Evolutionary conservation across 2,329 filamentous ascomycete genomes (phyloP).

Genomic region (Colletotrichum sojae): DNA sequence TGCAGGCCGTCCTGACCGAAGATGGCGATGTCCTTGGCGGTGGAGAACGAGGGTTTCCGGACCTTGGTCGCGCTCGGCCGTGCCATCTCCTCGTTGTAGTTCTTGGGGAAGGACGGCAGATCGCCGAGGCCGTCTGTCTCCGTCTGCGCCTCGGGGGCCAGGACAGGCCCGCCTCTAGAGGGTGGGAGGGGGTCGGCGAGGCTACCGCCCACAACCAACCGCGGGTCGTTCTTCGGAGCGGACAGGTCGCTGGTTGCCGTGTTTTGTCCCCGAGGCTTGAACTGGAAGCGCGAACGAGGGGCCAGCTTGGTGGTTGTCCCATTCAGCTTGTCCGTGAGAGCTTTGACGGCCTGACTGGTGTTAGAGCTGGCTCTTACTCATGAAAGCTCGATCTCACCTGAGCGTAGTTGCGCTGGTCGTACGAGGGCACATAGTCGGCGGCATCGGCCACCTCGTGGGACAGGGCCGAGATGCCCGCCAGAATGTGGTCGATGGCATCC

Average conservation of each 20-base stretch:
- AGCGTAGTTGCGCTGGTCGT: constrained; percentile 89
- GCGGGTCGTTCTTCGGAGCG: constrained; percentile 59
- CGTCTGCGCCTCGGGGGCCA: constrained; percentile 42
- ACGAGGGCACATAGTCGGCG: constrained; percentile 84
- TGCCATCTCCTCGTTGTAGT: constrained; percentile 73
- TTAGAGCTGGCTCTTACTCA: background rate
- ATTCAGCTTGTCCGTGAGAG: constrained; percentile 83
- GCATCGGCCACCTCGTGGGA: constrained; percentile 90
- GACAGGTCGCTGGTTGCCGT: constrained; percentile 50
- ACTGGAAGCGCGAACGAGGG: constrained; percentile 86
- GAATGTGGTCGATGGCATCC: constrained; percentile 84
- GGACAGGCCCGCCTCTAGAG: constrained; percentile 36
- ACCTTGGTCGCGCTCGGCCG: constrained; percentile 56
- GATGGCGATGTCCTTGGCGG: constrained; percentile 74
- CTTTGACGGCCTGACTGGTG: constrained; percentile 77
- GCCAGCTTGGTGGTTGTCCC: constrained; percentile 76
- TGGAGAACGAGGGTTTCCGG: constrained; percentile 75
- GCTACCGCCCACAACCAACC: constrained; percentile 48
- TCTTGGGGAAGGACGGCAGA: constrained; percentile 56
- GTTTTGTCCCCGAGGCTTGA: constrained; percentile 64
- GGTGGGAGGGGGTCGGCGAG: constrained; percentile 41
- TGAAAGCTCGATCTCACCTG: constrained; percentile 66
- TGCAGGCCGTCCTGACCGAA: constrained; percentile 77
- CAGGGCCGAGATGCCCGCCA: constrained; percentile 83
- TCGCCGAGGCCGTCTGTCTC: constrained; percentile 54